Evolutionary conservation across 1,139 yeast species (phyloP), one percentile per base, ranked within the genome.

Genomic region (Protomyces macrosporus): DNA sequence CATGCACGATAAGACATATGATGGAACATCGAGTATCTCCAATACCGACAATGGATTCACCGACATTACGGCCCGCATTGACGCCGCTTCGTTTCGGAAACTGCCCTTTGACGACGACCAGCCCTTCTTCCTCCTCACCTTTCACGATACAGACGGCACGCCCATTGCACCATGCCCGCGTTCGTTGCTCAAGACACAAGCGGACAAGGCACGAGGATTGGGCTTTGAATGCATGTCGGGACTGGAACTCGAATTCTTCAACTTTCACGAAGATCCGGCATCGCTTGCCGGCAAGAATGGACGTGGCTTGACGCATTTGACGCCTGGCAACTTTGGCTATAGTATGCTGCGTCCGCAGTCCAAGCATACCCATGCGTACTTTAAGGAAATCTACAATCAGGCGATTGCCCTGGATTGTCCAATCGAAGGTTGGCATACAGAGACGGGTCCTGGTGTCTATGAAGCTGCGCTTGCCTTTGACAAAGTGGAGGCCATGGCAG

Each of bases 361-460:
- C 12, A 67, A 70, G 1, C 69, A 72, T 39, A 73, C 74, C 60
- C 69, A 70, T 57, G 73, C 71, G 23, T 75, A 71, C 65, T 75
- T 71, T 66, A 70, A 72, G 60, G 72, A 69, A 36, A 69, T 75
- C 37, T 67, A 73, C 56, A 65, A 72, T 12, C 66, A 70, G 1
- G 70, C 74, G 63, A 57, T 64, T 7, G 59, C 65, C 10, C 68
- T 74, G 35, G 70, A 70, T 45, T 70, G 73, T 30, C 72, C 71
- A 23, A 67, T 75, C 40, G 78, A 75, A 63, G 75, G 77, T 3
- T 75, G 75, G 74, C 77, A 75, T 64, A 74, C 77, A 0, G 78
- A 75, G 59, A 74, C 77, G 1, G 78, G 78, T 3, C 78, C 78
- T 12, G 77, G 78, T 12, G 78, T 75, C 5, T 74, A 71, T 60